These are phyloP conservation scores for Plasmodium reichenowi DNA, from an alignment of 169 alveolate species.

Conservation along the genomic window DNA sequence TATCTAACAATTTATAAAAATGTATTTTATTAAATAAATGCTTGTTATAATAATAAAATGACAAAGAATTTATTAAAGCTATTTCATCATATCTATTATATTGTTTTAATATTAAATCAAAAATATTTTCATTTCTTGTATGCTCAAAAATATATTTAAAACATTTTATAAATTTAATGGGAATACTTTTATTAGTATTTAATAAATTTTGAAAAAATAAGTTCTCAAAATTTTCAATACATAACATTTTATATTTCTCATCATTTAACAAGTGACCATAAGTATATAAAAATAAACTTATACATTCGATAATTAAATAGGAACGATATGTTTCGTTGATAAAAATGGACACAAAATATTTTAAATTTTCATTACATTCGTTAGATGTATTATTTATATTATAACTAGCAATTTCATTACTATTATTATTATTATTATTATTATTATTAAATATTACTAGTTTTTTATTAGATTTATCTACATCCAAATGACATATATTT, in stretches of 20 bases:
- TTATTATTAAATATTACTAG: neutral
- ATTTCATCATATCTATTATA: conserved; percentile 68
- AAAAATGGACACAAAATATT: conserved; percentile 1
- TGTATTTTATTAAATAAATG: conserved; percentile 35
- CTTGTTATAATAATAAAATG: conserved; percentile 56
- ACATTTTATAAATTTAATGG: conserved; percentile 54
- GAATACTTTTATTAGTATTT: conserved; percentile 46
- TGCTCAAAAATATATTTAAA: conserved; percentile 66
- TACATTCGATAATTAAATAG: conserved; percentile 50
- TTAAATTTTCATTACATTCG: neutral
- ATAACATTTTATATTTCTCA: conserved; percentile 27
- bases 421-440: neutral
- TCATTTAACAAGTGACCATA: conserved; percentile 14
- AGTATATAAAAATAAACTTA: conserved; percentile 33
- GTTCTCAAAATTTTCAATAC: conserved; percentile 12
- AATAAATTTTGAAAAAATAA: conserved; percentile 7
- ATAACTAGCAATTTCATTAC: neutral
- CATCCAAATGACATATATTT: no score
- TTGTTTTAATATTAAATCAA: conserved; percentile 25
- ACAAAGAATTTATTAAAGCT: conserved; percentile 48
- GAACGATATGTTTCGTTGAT: neutral
- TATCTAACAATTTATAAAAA: conserved; percentile 57
- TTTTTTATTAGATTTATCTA: no score
- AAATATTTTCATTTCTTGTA: conserved; percentile 42
- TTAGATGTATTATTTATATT: neutral